phyloP scores from a whole-genome alignment of 495 filamentous ascomycete species.

The Filosporella fistucella region DNA sequence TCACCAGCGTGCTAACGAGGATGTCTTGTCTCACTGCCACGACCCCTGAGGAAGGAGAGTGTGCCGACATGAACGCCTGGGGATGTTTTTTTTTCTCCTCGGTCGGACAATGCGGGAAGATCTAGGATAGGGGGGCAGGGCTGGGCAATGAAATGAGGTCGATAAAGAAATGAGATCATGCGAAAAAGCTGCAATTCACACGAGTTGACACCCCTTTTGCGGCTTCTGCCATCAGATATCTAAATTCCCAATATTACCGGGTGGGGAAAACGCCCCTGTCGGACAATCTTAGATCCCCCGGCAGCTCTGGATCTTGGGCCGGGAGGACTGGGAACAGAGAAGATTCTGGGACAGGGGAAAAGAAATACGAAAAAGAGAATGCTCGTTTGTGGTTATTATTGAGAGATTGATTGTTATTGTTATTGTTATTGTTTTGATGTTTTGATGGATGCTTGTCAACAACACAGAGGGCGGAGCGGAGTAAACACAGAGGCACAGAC shows the following conservation, averaged over 20 bases:
- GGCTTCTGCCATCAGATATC: too few relatives aligned
- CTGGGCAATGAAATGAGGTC: background rate
- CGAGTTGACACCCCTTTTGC: background rate
- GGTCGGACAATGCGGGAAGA: background rate
- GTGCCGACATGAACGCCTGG: too few relatives aligned
- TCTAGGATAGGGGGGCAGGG: background rate
- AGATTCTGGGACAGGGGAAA: conserved; percentile 6
- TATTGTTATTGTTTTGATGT: background rate
- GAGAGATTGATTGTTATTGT: too few relatives aligned
- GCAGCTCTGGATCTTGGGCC: conserved; percentile 1
- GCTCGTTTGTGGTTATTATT: too few relatives aligned
- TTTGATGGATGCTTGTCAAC: background rate
- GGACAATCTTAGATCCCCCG: conserved; percentile 13
- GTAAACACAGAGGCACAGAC: background rate
- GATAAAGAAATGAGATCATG: background rate
- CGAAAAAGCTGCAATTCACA: too few relatives aligned
- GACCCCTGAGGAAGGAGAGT: too few relatives aligned
- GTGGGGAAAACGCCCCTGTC: background rate
- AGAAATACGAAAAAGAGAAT: conserved; percentile 4
- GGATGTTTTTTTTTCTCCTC: too few relatives aligned
- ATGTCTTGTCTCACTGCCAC: background rate
- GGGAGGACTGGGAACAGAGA: too few relatives aligned
- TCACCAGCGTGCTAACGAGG: background rate
- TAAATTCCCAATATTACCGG: background rate
- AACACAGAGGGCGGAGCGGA: background rate